Evolutionary conservation across 1,284 basidiomycete genomes (phyloP).

Genomic region (Papiliotrema flavescens): DNA sequence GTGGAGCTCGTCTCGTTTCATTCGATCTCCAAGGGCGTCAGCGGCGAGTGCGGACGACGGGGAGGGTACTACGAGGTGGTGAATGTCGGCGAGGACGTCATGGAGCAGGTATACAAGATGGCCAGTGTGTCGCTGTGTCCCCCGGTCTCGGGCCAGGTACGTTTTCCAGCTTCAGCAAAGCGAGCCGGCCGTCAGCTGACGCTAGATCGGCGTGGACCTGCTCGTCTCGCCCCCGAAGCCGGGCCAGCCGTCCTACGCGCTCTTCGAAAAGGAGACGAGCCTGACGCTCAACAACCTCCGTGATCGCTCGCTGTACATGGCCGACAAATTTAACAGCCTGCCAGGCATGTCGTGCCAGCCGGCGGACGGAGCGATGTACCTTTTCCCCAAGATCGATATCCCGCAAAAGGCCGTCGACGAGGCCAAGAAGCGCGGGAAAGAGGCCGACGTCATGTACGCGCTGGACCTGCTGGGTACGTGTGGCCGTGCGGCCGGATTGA

Average conservation of each 20-base stretch:
- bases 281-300: slow-evolving; percentile 71
- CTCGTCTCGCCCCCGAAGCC: slow-evolving; percentile 78
- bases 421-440: slow-evolving; percentile 67
- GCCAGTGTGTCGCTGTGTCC: slow-evolving; percentile 84
- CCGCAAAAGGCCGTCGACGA: slow-evolving; percentile 67
- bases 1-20: slow-evolving; percentile 89
- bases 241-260: slow-evolving; percentile 68
- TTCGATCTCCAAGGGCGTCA: slow-evolving; percentile 90
- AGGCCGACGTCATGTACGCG: slow-evolving; percentile 83
- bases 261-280: slow-evolving; percentile 78
- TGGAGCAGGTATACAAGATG: slow-evolving; percentile 91
- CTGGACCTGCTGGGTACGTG: slow-evolving; percentile 65
- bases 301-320: slow-evolving; percentile 68
- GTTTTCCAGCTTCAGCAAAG: slow-evolving; percentile 3
- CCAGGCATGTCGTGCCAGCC: slow-evolving; percentile 80
- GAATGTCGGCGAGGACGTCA: slow-evolving; percentile 71
- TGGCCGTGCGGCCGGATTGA: neutral
- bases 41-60: slow-evolving; percentile 87
- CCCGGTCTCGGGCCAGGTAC: slow-evolving; percentile 65
- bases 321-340: slow-evolving; percentile 67
- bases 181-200: neutral
- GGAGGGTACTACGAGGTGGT: slow-evolving; percentile 90
- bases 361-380: slow-evolving; percentile 79
- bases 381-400: slow-evolving; percentile 73
- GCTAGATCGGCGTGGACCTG: slow-evolving; percentile 79